Base-by-base conservation (phyloP, 108 stramenopile species). In the Cyclotella distinguenda region DNA sequence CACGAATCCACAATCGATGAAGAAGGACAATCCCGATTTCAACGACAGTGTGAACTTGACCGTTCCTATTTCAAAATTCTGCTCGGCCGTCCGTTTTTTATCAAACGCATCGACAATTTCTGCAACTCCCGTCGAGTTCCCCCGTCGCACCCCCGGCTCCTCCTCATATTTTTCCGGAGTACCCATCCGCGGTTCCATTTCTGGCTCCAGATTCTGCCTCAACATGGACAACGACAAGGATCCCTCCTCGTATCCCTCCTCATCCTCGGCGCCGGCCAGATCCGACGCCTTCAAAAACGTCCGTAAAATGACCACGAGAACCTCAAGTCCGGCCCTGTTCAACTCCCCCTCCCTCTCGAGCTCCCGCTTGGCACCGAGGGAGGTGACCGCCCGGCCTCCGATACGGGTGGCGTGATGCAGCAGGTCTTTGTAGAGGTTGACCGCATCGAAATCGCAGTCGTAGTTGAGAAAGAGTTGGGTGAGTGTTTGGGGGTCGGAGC, bases 391-490 rank as follows among this genome's bases (percentile, higher is more conserved):
- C 35, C 40, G 64, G 22, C 64, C 75, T 56, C 82, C 74, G 15
- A 99, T 68, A 62, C 88, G 84, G 2, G 96, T 87, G 2, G 99
- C 83, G 42, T 90, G 81, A 50, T 87, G 63, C 4, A 98, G 93
- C 60, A 99, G 95, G 55, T 95, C 89, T 60, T 92, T 86, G 88
- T 94, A 99, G 16, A 99, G 67, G 62, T 91, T 89, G 33, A 86
- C 80, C 1, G 95, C 89, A 77, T 95, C 85, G 45, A 97, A 83
- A 82, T 99, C 98, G 68, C 97, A 98, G 74, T 99, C 99, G 70
- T 98, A 99, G 65, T 97, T 98, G n/a, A 99, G 67, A 74, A 99
- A 99, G 34, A 99, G 68, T 72, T 97, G 96, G 16, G 96, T 85
- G 26, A 98, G 78, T 35, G 93, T 69, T 28, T 68, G 64, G 15